Conservation (phyloP, 78 protist genomes). For the Capsaspora owczarzaki region DNA sequence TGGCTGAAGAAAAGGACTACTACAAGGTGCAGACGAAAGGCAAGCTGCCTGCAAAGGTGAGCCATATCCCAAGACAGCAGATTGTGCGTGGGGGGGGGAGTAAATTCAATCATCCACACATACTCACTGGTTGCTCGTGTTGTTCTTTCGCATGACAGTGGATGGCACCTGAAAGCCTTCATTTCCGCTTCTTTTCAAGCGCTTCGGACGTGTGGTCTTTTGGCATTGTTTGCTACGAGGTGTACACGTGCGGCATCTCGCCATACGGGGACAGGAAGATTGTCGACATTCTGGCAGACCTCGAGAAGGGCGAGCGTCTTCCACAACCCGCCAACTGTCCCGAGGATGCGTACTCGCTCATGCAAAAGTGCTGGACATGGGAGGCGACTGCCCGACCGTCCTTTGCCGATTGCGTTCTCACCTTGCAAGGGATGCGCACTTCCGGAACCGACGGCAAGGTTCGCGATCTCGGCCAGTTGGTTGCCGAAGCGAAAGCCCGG, state of each 20-base stretch:
- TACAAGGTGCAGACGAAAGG: neutral
- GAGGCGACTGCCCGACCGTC: no score
- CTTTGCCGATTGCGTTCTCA: no score
- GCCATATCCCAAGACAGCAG: neutral
- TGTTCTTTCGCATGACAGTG: neutral
- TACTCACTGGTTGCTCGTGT: neutral
- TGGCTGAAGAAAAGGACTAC: neutral
- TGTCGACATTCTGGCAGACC: no score
- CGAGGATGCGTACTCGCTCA: no score
- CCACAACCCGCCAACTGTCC: no score
- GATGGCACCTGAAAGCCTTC: neutral
- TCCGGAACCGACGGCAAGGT: no score
- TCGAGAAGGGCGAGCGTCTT: no score
- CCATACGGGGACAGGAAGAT: conserved; percentile 8
- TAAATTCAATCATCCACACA: no score
- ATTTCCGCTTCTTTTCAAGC: neutral
- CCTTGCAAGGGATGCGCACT: no score
- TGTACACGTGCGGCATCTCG: neutral
- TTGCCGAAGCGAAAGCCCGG: no score
- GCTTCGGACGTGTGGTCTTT: conserved; percentile 3
- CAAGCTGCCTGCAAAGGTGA: neutral
- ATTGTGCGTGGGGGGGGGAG: neutral
- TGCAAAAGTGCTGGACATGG: no score
- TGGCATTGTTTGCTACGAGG: neutral
- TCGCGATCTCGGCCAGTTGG: no score